Evolutionary conservation across 164 flowering plant genomes (phyloP).

Genomic region (Magnolia officinalis): DNA sequence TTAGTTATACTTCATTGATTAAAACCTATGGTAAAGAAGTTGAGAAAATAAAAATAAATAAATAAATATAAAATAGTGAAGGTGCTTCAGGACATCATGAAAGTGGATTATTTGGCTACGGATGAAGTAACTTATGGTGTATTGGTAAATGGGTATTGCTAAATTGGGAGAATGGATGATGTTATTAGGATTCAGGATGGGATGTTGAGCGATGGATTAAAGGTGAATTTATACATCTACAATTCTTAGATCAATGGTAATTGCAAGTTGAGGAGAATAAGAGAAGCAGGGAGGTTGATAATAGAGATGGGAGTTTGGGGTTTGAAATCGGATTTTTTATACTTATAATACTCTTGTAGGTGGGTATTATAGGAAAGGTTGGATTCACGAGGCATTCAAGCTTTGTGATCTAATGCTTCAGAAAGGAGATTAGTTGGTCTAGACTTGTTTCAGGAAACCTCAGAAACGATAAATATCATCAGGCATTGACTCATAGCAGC

Average conservation of each 20-base stretch:
- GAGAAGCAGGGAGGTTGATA: too few relatives aligned
- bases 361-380: conserved; percentile 18
- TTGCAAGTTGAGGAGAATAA: too few relatives aligned
- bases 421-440: conserved; percentile 21
- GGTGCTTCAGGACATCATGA: conserved; percentile 42
- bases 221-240: too few relatives aligned
- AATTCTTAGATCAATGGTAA: too few relatives aligned
- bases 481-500: too few relatives aligned
- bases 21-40: conserved; percentile 67
- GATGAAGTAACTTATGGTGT: conserved; percentile 73
- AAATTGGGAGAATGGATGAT: conserved; percentile 58
- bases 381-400: conserved; percentile 42
- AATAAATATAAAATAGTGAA: conserved; percentile 25
- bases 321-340: too few relatives aligned
- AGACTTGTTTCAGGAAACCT: too few relatives aligned
- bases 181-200: conserved; percentile 10
- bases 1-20: conserved; percentile 59
- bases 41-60: conserved; percentile 48
- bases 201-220: too few relatives aligned
- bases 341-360: too few relatives aligned
- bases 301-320: too few relatives aligned
- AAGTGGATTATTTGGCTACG: conserved; percentile 25
- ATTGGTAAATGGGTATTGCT: conserved; percentile 69
- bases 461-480: too few relatives aligned
- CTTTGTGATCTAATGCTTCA: conserved; percentile 56